phyloP scores from a whole-genome alignment of 2,329 filamentous ascomycete species.

The Aspergillus puulaauensis region DNA sequence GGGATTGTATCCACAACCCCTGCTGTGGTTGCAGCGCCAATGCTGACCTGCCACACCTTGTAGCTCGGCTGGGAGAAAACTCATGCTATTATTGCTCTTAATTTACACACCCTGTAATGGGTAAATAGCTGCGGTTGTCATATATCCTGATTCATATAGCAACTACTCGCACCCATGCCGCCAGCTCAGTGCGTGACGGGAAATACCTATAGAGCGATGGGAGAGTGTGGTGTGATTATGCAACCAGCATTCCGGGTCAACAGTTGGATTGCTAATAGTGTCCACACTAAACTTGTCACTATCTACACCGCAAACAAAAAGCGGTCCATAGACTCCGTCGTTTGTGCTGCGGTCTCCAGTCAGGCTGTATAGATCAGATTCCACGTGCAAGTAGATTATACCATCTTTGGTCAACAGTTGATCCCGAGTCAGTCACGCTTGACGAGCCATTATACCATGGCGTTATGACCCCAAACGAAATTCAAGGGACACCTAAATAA shows the following conservation, averaged over 20 bases:
- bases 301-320: not conserved
- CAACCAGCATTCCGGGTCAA: not conserved
- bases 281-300: not conserved
- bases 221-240: not conserved
- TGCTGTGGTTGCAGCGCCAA: slow-evolving; percentile 17
- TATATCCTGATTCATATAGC: not conserved
- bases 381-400: not conserved
- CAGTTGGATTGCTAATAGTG: not conserved
- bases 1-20: slow-evolving; percentile 9
- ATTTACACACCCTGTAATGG: not conserved
- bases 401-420: not conserved
- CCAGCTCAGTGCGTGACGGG: not conserved
- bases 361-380: not conserved
- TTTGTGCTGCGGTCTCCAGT: not conserved
- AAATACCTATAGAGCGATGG: not conserved
- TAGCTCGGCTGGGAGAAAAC: not conserved
- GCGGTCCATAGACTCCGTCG: not conserved
- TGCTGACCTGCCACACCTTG: not conserved
- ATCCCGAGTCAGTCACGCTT: not conserved
- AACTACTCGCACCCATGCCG: too few relatives aligned
- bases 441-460: not conserved
- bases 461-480: not conserved
- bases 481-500: not conserved
- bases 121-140: not conserved
- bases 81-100: not conserved